A percentile compares a stretch with the other conserved stretches of the same genome.
These are phyloP conservation scores for Myrica gale DNA, from an alignment of 306 rosid species.

Conservation along the genomic window DNA sequence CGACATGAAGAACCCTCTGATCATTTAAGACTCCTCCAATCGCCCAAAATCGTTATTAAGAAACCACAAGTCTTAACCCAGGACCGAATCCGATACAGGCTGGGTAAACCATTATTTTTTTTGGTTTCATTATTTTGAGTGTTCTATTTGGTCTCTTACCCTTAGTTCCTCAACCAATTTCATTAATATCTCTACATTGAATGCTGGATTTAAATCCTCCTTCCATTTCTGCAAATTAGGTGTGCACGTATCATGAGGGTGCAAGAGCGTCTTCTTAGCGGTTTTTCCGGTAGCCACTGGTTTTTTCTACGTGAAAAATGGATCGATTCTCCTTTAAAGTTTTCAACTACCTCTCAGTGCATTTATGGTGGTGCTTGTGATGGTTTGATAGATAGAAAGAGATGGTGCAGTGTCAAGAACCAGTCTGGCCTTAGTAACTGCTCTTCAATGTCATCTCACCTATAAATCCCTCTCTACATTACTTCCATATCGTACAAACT, in stretches of 20 bases:
- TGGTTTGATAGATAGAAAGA: constrained; percentile 32
- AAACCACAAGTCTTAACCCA: not conserved
- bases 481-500: constrained; percentile 31
- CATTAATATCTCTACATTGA: constrained; percentile 63
- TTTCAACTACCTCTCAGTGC: constrained; percentile 57
- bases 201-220: constrained; percentile 45
- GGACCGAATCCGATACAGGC: not conserved
- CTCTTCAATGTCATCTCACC: constrained; percentile 51
- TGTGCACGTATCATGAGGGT: constrained; percentile 13
- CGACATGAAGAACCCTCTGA: constrained; percentile 41
- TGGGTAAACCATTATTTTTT: not conserved
- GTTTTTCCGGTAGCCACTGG: not conserved
- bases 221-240: constrained; percentile 36
- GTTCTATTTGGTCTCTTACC: not conserved
- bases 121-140: not conserved
- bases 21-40: constrained; percentile 19
- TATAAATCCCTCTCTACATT: constrained; percentile 54
- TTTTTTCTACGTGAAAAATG: constrained; percentile 12
- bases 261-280: constrained; percentile 16
- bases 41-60: not conserved
- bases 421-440: constrained; percentile 63
- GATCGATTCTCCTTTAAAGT: constrained; percentile 27
- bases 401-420: constrained; percentile 26
- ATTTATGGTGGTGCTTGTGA: constrained; percentile 49
- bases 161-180: constrained; percentile 75